Base-by-base conservation (phyloP, 768 basidiomycete genomes). In the Trametopsis cervina region DNA sequence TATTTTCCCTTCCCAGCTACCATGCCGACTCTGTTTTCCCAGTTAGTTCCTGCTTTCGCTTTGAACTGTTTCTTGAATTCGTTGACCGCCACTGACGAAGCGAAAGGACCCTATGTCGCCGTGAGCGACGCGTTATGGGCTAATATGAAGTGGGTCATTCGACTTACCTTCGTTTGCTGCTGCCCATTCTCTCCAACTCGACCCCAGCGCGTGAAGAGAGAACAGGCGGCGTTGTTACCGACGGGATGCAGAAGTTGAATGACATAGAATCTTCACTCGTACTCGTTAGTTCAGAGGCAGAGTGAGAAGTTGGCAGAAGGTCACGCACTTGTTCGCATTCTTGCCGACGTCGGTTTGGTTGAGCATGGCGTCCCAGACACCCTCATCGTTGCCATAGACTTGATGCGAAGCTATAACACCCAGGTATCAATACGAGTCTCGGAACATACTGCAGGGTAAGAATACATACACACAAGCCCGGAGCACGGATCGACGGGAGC, bases 61-160 rank as follows among this genome's bases (percentile, higher is more conserved):
- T 68, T 78, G 67, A 80, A 83, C 58, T 80, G 78, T 51, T 75
- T 76, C 60, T 77, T 78, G 63, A 81, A 83, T 53, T 75, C 74
- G 15, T n/a, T 47, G 24, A 79, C 63, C 1, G 75, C 80, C 0
- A 23, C 44, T 4, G 57, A 43, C 0, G 73, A 22, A 2, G 60
- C 11, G 57, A 67, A 80, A 13, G 78, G 75, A 4, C 79, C 79
- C 76, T 80, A 18, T 33, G 15, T 33, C 15, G 9, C 7, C 29
- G 15, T 33, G 15, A 7, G 15, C 29, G 18, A 17, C 6, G 44
- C 7, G 53, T 10, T 35, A 47, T 9, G 27, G 17, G 49, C 7
- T 24, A 21, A 40, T 22, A 17, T 39, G 18, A 39, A 15, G 17
- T 24, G 11, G 1, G 17, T 11, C 4, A 4, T 11, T 12, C n/a